Base-by-base conservation (phyloP, 176 grass and related monocot species). In the Cenchrus americanus region DNA sequence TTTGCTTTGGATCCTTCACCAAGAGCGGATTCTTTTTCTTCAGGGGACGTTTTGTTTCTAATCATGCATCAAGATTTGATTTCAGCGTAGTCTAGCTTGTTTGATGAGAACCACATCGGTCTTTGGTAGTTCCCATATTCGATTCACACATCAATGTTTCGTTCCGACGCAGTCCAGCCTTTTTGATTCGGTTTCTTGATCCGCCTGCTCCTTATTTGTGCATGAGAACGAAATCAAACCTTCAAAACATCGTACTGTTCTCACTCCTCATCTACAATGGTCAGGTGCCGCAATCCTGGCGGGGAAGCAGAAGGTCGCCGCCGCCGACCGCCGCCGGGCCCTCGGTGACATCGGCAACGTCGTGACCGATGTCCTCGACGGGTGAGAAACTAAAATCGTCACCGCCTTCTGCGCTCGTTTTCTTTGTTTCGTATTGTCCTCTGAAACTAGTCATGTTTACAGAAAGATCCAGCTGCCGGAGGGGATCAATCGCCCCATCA, bases 341-440 rank as follows among this genome's bases (percentile, higher is more conserved):
- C 85, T 94, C 1, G 90, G 81, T 27, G 90, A 97, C 17, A 97
- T 97, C 75, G 92, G 95, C 53, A 97, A 97, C 59, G 34, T 92
- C 2, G 75, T 75, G 10, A 12, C 66, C 65, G 43, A 58, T 10
- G 87, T 66, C 27, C 21, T 63, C 42, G 80, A 84, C 57, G 80
- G 80, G 90, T 80, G 73, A 91, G 82, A 43, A 46, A 18, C 34
- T 11, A 21, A 62, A 24, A 53, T 9, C 23, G 26, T 23, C 40
- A 0, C 9, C 8, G 12, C 1, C 64, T 54, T 53, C 43, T 6
- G 7, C 23, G 44, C 24, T 4, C 10, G 1, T 12, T 76, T 59
- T 51, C 43, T 42, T 82, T 26, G 42, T 80, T 52, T 21, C 10
- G 9, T 51, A 4, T 47, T 21, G n/a, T 5, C n/a, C 2, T 71